Conservation (phyloP, 306 rosid species). For the Sesbania bispinosa region DNA sequence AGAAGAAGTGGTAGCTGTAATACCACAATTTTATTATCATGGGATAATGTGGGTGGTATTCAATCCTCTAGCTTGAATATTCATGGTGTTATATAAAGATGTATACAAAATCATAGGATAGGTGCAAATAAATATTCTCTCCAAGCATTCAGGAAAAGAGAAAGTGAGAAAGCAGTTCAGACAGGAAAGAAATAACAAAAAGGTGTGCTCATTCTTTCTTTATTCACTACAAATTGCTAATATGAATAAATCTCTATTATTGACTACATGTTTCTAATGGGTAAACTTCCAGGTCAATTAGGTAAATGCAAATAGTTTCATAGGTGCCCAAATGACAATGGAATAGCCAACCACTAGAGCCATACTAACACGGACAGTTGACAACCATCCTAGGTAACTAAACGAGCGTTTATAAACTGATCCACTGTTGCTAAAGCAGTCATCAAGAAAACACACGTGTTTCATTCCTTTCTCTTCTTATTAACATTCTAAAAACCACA, state of each 20-base stretch:
- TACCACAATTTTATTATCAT: neutral
- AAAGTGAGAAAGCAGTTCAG: neutral
- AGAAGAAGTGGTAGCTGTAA: neutral
- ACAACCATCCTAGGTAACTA: neutral
- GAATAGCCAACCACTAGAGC: neutral
- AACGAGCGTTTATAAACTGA: neutral
- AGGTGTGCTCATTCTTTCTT: neutral
- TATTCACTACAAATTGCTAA: neutral
- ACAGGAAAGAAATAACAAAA: neutral
- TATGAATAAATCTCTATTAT: neutral
- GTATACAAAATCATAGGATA: neutral
- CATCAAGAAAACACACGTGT: neutral
- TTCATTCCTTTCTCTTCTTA: neutral
- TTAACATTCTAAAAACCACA: neutral
- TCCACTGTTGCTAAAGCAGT: neutral
- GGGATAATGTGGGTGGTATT: neutral
- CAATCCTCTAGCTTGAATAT: neutral
- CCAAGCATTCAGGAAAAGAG: neutral
- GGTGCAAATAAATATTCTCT: neutral
- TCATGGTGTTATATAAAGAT: neutral
- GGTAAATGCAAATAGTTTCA: neutral
- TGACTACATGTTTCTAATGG: neutral
- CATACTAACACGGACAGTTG: neutral
- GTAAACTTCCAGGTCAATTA: neutral
- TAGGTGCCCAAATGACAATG: neutral